Evolutionary conservation across 306 rosid genomes (phyloP).

Genomic region (Parietaria judaica): DNA sequence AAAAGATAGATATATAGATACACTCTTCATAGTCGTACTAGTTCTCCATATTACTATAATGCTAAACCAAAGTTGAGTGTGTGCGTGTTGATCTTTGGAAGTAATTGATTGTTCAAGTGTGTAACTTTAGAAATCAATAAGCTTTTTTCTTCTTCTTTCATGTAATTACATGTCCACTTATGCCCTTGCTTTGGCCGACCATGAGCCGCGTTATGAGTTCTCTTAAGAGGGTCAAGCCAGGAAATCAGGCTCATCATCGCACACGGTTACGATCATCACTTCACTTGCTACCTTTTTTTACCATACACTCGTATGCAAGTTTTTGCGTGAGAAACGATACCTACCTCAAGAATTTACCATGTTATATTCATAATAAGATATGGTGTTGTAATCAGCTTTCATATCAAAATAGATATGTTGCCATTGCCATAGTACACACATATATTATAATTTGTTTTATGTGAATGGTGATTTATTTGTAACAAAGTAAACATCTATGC

Average conservation of each 20-base stretch:
- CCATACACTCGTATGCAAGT: not conserved
- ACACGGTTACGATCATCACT: not conserved
- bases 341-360: too few relatives aligned
- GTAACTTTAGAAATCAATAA: conserved; percentile 2
- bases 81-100: conserved; percentile 1
- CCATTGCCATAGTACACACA: too few relatives aligned
- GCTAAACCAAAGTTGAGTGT: conserved; percentile 4
- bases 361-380: too few relatives aligned
- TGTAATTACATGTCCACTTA: conserved; percentile 2
- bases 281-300: not conserved
- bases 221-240: conserved; percentile 1
- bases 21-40: conserved; percentile 5
- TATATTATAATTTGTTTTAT: too few relatives aligned
- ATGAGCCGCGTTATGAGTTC: conserved; percentile 15
- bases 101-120: conserved; percentile 9
- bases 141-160: conserved; percentile 15
- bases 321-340: not conserved
- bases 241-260: not conserved
- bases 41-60: not conserved
- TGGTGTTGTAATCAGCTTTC: too few relatives aligned
- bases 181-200: conserved; percentile 14
- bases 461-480: too few relatives aligned
- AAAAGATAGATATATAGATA: too few relatives aligned
- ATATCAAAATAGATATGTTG: too few relatives aligned
- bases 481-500: too few relatives aligned